Base-by-base conservation (phyloP, 169 alveolate genomes). In the Plasmodium reichenowi region DNA sequence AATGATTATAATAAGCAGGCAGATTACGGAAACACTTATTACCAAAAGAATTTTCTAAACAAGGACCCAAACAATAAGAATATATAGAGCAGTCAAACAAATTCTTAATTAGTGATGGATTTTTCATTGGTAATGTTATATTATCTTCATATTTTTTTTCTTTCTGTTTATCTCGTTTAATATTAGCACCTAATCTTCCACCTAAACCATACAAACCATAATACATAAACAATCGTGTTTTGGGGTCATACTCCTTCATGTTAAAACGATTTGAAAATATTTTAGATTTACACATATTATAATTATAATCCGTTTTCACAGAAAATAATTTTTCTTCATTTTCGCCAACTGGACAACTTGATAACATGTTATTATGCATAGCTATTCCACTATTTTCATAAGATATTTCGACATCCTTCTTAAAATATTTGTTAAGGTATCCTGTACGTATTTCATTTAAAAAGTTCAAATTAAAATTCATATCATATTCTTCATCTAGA, bases 361-460 rank as follows among this genome's bases (percentile, higher is more conserved):
- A n/a, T 26, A 50, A 12, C 47, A 9, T 22, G 67, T 76, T 76
- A 76, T 76, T 67, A 66, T 76, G 89, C 89, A 76, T 76, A 63
- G 89, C 89, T 48, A 76, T 64, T 17, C 89, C 89, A 66, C 89
- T 76, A 50, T 80, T 66, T 4, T 80, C 47, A 20, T 67, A 67
- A 20, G 85, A 72, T 67, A 80, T 78, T 80, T 80, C 85, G 10
- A 66, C 64, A 80, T n/a, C 5, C 54, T 0, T 0, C 15, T 17
- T 22, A 48, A 20, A 9, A 10, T 32, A 54, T 80, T 10, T 48
- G 22, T 71, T 72, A 17, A 80, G 38, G 59, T 67, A 80, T 12
- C 83, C 83, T 60, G 85, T 68, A 80, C 56, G 85, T 67, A 80
- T 80, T 68, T 80, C 90, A 67, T 80, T 80, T 80, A 80, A 80